Evolutionary conservation across 2,329 filamentous ascomycete genomes (phyloP), one percentile per base, ranked within the genome.

Genomic region (Talaromyces sp.): DNA sequence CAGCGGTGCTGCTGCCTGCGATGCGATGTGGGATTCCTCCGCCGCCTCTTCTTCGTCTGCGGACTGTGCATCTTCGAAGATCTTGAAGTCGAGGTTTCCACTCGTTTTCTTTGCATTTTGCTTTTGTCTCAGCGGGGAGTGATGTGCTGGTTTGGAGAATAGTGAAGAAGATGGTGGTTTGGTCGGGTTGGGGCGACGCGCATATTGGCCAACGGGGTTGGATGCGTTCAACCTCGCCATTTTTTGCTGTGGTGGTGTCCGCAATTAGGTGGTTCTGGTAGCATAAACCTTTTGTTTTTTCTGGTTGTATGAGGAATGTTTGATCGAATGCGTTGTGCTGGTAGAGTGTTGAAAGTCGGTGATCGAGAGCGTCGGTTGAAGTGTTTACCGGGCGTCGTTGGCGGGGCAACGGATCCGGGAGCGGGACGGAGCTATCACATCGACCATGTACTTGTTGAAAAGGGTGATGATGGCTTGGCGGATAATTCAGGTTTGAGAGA

Each of bases 141-240:
- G 28, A 8, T 7, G 42, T 28, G 54, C 49, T 19, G 52, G 53
- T 52, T 32, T 59, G 27, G 28, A 33, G 30, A 62, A 59, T 27
- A 53, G 25, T 11, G 58, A 58, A 11, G 58, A 58, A 7, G 39
- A 52, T 19, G 57, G 42, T 53, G 44, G 19, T 27, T 44, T 59
- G 28, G 60, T n/a, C 8, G 39, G 4, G 33, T 11, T 51, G 4
- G 62, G 51, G 42, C 49, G 61, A 52, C 58, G 47, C 27, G 47
- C 56, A 19, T 51, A 42, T 28, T 36, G 22, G 17, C 55, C 60
- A 9, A 55, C 17, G 30, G 62, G 62, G 36, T 62, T 58, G 4
- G 63, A 55, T 19, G 62, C n/a, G 42, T 65, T 65, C 47, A 65
- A 58, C 49, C 64, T 56, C 47, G 64, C 64, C 64, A 65, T 65